Conservation (phyloP, 768 basidiomycete species). For the Russula brevipes region DNA sequence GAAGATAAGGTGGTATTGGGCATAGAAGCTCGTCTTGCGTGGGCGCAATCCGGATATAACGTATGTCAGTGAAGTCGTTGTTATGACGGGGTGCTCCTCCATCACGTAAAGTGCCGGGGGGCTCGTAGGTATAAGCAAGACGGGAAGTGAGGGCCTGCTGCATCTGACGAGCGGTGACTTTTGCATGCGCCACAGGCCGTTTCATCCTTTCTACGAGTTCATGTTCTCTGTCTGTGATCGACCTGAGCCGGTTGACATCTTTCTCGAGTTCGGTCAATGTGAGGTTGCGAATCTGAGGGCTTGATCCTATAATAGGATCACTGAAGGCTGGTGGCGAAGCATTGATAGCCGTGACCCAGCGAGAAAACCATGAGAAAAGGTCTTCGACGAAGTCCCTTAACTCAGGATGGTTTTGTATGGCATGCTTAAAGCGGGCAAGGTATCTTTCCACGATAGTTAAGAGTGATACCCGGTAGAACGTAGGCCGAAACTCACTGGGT, state of each 20-base stretch:
- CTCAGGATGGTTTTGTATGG: constrained; percentile 42
- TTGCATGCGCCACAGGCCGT: background rate
- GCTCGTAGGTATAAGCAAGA: constrained; percentile 43
- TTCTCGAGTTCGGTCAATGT: constrained; percentile 35
- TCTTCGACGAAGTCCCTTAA: constrained; percentile 39
- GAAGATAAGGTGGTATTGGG: constrained; percentile 49
- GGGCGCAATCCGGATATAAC: constrained; percentile 60
- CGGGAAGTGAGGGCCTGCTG: constrained; percentile 39
- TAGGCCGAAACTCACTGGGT: constrained; percentile 21
- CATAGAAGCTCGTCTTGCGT: constrained; percentile 61
- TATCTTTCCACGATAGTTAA: constrained; percentile 35
- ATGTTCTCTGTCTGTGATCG: constrained; percentile 51
- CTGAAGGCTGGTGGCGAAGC: constrained; percentile 40
- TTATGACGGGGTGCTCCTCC: constrained; percentile 56
- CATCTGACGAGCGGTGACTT: constrained; percentile 22
- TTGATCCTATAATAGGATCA: constrained; percentile 37
- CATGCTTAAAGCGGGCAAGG: constrained; percentile 55
- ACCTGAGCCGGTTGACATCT: constrained; percentile 32
- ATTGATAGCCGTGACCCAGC: constrained; percentile 44
- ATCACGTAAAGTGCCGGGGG: constrained; percentile 47
- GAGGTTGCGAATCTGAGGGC: constrained; percentile 35
- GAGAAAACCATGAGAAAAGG: constrained; percentile 42
- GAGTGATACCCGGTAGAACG: background rate
- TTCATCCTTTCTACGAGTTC: constrained; percentile 30
- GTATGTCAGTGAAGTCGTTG: constrained; percentile 56